A percentile compares a stretch with the other conserved stretches of the same genome.
Evolutionary conservation across 1,284 basidiomycete genomes (phyloP).

Genomic region (Leccinum fallax): DNA sequence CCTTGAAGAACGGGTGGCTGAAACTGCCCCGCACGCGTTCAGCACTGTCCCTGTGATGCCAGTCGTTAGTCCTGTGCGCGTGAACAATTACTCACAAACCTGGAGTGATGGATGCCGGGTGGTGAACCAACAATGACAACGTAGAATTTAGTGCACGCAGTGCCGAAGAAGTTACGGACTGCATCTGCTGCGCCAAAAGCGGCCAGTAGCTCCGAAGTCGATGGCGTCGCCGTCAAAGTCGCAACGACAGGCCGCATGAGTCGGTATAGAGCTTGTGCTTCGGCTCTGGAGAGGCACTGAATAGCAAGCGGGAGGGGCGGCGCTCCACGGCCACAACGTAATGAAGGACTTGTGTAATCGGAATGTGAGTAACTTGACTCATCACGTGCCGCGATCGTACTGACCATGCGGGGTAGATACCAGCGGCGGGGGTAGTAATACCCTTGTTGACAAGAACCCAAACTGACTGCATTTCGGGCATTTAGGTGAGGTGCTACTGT

Average conservation of each 20-base stretch:
- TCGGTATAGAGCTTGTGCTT: neutral
- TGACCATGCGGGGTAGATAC: neutral
- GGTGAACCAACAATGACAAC: neutral
- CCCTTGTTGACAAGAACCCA: neutral
- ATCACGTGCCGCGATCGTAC: neutral
- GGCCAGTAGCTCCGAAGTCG: neutral
- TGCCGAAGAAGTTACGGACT: neutral
- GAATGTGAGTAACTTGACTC: too few relatives aligned
- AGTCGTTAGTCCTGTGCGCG: neutral
- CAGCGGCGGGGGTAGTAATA: neutral
- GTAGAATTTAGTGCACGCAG: neutral
- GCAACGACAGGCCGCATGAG: neutral
- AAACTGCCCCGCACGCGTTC: neutral
- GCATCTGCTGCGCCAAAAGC: neutral
- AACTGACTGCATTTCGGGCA: neutral
- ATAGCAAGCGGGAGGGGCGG: neutral
- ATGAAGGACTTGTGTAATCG: too few relatives aligned
- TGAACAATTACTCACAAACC: neutral
- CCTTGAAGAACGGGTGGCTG: too few relatives aligned
- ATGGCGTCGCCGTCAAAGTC: neutral
- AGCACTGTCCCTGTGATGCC: neutral
- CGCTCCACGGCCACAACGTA: neutral
- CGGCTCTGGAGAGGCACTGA: neutral
- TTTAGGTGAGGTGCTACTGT: neutral
- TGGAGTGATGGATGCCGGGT: neutral